Evolutionary conservation across 208 protist species (phyloP).

Genomic region (Trichomonas tenax): DNA sequence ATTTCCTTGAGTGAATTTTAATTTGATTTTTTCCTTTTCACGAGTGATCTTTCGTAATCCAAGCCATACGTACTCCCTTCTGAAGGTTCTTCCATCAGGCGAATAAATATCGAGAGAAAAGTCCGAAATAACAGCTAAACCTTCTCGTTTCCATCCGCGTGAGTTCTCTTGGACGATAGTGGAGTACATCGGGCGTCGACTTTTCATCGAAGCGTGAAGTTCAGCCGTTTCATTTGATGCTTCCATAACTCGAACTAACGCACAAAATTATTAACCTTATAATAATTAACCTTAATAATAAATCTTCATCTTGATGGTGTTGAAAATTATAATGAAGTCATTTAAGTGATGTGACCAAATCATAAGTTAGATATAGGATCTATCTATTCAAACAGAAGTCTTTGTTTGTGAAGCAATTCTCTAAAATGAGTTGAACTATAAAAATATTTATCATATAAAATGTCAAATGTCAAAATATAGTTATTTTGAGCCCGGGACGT

Average conservation of each 20-base stretch:
- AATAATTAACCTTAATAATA: no score
- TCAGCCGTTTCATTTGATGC: neutral
- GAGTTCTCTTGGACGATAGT: neutral
- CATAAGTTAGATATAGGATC: no score
- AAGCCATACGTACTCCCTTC: neutral
- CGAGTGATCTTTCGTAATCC: neutral
- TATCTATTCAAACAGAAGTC: no score
- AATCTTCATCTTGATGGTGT: no score
- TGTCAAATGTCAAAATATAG: no score
- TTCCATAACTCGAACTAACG: neutral
- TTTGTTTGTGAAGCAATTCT: no score
- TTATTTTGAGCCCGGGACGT: no score
- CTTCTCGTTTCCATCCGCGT: neutral
- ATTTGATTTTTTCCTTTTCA: neutral
- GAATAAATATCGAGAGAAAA: neutral
- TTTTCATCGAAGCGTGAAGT: neutral
- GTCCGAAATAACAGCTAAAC: neutral
- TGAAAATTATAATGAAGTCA: no score
- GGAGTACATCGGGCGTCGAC: neutral
- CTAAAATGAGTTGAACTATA: no score
- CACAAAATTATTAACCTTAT: no score
- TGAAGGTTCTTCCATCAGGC: neutral
- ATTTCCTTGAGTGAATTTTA: neutral
- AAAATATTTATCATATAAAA: no score
- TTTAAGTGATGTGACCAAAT: no score